Conservation (phyloP, 306 rosid species). For the Crataegus laevigata region DNA sequence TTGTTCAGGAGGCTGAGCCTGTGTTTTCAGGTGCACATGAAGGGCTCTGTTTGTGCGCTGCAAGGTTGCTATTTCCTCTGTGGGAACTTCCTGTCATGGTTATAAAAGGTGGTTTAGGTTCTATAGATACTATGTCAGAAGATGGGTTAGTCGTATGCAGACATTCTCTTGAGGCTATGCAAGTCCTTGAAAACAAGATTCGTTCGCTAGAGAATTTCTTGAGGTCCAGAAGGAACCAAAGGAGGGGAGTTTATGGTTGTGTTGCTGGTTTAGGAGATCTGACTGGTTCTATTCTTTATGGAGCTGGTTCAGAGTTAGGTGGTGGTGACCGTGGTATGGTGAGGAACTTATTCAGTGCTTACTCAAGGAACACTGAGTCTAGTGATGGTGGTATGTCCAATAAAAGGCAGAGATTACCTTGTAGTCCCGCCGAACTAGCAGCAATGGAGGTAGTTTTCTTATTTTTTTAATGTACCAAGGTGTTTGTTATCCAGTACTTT, state of each 20-base stretch:
- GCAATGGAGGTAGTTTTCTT: constrained; percentile 84
- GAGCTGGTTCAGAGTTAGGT: constrained; percentile 67
- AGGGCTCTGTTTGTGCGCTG: constrained; percentile 89
- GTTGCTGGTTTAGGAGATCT: constrained; percentile 92
- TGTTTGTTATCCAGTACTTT: neutral
- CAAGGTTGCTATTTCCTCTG: constrained; percentile 87
- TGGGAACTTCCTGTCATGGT: constrained; percentile 96
- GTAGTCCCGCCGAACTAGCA: constrained; percentile 92
- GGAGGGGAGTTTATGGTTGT: constrained; percentile 96
- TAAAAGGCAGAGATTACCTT: constrained; percentile 88
- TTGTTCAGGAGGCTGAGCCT: constrained; percentile 98
- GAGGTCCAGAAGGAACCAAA: constrained; percentile 86
- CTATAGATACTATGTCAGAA: constrained; percentile 41
- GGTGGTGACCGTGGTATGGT: constrained; percentile 78
- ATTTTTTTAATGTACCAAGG: neutral
- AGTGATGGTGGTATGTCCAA: constrained; percentile 57
- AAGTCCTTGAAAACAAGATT: constrained; percentile 76
- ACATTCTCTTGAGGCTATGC: constrained; percentile 84
- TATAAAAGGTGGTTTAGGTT: constrained; percentile 54
- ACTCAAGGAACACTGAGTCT: constrained; percentile 65
- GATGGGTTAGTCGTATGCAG: constrained; percentile 74
- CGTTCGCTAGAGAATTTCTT: constrained; percentile 77
- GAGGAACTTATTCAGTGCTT: constrained; percentile 76
- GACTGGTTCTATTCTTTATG: constrained; percentile 83
- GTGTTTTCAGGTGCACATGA: constrained; percentile 97